Base-by-base conservation (phyloP, 202 grass and related monocot genomes). In the Bolboschoenoplectus hybrid region DNA sequence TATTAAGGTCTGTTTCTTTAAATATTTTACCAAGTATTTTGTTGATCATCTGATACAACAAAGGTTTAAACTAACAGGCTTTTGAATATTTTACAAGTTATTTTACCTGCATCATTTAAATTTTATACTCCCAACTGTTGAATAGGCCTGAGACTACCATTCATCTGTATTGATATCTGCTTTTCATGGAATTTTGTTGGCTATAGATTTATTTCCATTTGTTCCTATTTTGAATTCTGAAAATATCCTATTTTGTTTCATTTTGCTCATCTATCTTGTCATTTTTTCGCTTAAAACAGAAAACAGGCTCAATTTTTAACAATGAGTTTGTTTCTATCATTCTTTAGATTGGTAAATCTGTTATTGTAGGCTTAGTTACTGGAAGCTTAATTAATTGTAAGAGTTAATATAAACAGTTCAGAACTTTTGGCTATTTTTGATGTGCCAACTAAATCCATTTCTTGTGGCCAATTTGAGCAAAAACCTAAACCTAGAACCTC, bases 1-100 rank as follows among this genome's bases (percentile, higher is more conserved):
- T 98, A 65, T 52, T 98, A 89, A 95, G 96, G 96, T 98, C 87
- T 82, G 68, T 3, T 57, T 4, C 9, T 82, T 87, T 85, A 56
- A 9, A 90, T 13, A 75, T 71, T 65, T 83, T 74, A 19, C 12
- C 13, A 52, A 83, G 39, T 56, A 85, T 67, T 62, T 1, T 84
- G 32, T 34, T 71, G 12, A 78, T 67, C 43, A 26, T 68, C 40
- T 49, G 56, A 74, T 35, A 49, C 38, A 67, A 82, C 20, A 14
- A 57, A 46, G 60, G 17, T 39, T 44, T 82, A 82, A 51, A 74
- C 12, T 74, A 66, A 38, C 4, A 66, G 26, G 63, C 2, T 66
- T 82, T 87, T 86, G 55, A 12, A 90, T 13, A 80, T 60, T 74
- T 83, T 74, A 40, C 62, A 11, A 52, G 69, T 40, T 50, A 85